Base-by-base conservation (phyloP, 192 early-diverging fungal genomes). In the Entrophospora sp. region DNA sequence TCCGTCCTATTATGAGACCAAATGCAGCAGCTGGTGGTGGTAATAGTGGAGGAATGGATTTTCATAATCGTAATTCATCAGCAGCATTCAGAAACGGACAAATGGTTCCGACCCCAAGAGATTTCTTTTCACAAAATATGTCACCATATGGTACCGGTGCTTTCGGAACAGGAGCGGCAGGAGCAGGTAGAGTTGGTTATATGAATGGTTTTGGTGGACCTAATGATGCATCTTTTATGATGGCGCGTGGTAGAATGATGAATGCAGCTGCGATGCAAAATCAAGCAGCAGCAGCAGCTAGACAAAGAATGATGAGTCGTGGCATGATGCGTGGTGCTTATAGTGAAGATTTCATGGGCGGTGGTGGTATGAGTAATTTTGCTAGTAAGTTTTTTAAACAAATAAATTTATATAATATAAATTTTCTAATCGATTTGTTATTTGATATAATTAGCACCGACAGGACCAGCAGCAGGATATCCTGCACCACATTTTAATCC, bases 401-500 rank as follows among this genome's bases (percentile, higher is more conserved):
- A 53, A 42, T 49, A 34, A 34, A 3, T 58, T 13, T 31, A 18
- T 25, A 25, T 16, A 34, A 27, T 42, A 28, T 58, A 10, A 45
- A 42, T 34, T 34, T 38, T 40, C 36, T 38, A 16, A n/a, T 61
- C 59, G 14, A 38, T 43, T 58, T 5, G 30, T 58, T 58, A 18
- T 35, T 16, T 18, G 8, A 35, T 58, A 30, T 25, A 30, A 24
- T 22, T 24, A 45, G 49, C 53, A 25, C 51, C 53, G 28, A 61
- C 53, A 18, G 61, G 25, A 30, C 61, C 55, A 59, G 57, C n/a
- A n/a, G n/a, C 49, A 55, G 64, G 63, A 49, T 74, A 34, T 38
- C 61, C 65, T n/a, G 74, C 71, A 36, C 71, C 71, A 63, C 71
- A 75, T 60, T 69, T 75, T 60, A 75, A 75, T 66, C 74, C 74